Conservation (phyloP, 2,329 filamentous ascomycete species). For the Penicillium sp. region DNA sequence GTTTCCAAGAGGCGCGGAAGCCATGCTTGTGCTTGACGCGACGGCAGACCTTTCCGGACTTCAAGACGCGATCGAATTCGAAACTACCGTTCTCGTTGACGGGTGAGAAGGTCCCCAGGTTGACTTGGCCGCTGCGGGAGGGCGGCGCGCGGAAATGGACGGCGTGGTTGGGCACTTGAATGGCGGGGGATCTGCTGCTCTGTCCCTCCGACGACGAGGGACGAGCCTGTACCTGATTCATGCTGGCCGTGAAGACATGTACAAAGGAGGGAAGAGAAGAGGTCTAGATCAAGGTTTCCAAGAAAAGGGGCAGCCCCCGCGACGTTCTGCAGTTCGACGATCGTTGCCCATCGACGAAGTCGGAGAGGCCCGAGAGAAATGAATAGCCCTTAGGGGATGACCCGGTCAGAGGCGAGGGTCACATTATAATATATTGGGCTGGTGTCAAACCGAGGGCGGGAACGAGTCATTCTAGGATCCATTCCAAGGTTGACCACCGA, state of each 20-base stretch:
- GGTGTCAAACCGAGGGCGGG: slow-evolving; percentile 5
- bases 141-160: slow-evolving; percentile 23
- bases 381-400: neutral
- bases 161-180: slow-evolving; percentile 28
- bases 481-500: neutral
- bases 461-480: neutral
- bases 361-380: neutral
- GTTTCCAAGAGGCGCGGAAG: slow-evolving; percentile 76
- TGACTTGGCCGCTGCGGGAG: slow-evolving; percentile 48
- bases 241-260: slow-evolving; percentile 10
- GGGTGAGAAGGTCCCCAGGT: slow-evolving; percentile 69
- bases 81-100: slow-evolving; percentile 95
- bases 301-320: slow-evolving; percentile 13
- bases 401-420: neutral
- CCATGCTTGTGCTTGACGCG: slow-evolving; percentile 94
- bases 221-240: slow-evolving; percentile 25
- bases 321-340: slow-evolving; percentile 13
- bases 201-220: slow-evolving; percentile 25
- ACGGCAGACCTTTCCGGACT: slow-evolving; percentile 81
- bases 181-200: slow-evolving; percentile 23
- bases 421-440: neutral
- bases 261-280: neutral
- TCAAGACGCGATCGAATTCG: slow-evolving; percentile 91
- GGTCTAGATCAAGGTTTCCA: slow-evolving; percentile 5
- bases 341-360: slow-evolving; percentile 10